Conservation (phyloP, 2,329 filamentous ascomycete genomes). For the Monosporascus sp. region DNA sequence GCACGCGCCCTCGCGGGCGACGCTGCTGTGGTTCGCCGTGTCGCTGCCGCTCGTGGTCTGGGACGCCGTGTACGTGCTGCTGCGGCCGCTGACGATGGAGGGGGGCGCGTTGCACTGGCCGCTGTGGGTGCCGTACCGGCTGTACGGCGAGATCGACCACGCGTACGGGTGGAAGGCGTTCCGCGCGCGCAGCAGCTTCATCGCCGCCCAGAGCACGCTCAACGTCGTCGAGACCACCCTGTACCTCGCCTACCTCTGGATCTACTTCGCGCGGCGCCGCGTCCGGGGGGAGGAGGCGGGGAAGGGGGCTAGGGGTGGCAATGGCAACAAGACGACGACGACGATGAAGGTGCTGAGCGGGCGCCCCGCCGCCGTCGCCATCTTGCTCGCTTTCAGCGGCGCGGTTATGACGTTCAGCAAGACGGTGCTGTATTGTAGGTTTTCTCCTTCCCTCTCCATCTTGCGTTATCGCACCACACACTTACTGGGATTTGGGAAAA, state of each 20-base stretch:
- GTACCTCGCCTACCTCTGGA: slow-evolving; percentile 53
- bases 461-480: no score
- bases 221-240: slow-evolving; percentile 64
- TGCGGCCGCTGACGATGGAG: slow-evolving; percentile 77
- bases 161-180: slow-evolving; percentile 76
- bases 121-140: slow-evolving; percentile 70
- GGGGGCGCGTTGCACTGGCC: slow-evolving; percentile 68
- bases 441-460: background rate
- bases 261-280: slow-evolving; percentile 26
- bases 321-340: background rate
- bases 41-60: slow-evolving; percentile 75
- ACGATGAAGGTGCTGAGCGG: slow-evolving; percentile 34
- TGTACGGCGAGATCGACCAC: slow-evolving; percentile 76
- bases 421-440: slow-evolving; percentile 56
- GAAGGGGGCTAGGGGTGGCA: slow-evolving; percentile 7
- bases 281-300: slow-evolving; percentile 4
- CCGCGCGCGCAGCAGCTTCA: slow-evolving; percentile 66
- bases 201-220: slow-evolving; percentile 64
- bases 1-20: slow-evolving; percentile 41
- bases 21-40: slow-evolving; percentile 65
- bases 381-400: slow-evolving; percentile 46
- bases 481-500: no score
- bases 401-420: slow-evolving; percentile 58
- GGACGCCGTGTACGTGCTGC: slow-evolving; percentile 75
- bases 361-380: slow-evolving; percentile 36